Base-by-base conservation (phyloP, 331 rosid species). In the Rhamnella rubrinervis region DNA sequence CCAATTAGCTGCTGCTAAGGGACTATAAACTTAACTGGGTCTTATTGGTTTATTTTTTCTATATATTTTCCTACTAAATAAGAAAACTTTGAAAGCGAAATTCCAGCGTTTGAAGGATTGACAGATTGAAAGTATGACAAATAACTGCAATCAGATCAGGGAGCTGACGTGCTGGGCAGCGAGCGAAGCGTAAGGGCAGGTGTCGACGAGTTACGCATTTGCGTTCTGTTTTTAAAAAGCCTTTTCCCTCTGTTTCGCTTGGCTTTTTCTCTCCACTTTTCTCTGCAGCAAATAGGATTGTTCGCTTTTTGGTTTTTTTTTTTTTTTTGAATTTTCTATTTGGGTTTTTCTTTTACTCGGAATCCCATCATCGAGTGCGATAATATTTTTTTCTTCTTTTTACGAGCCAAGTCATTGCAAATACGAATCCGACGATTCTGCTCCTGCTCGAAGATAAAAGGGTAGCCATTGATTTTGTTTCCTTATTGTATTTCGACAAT, bases 161-260 rank as follows among this genome's bases (percentile, higher is more conserved):
- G 67, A 49, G 77, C 59, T 74, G 80, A 86, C 80, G 86, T 78
- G 86, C 74, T 25, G 70, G 64, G 63, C 67, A 37, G 63, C 31
- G 74, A 61, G 73, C 55, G 75, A 46, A 44, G 52, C 37, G 41
- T 4, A 4, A 47, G 80, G 81, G 77, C 88, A 85, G 81, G 83
- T 82, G 92, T 85, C 84, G 4, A 65, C 12, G 18, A 39, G 41
- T 6, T 80, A 75, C 79, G 6, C 57, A 68, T 63, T 53, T 59
- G 26, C 59, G 58, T 65, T 49, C 67, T 17, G 67, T 57, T 38
- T 16, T 17, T 7, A 68, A 41, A 55, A 62, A 65, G 46, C 35
- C 25, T 52, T 47, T 25, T 28, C 70, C 49, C 63, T 28, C 62
- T 66, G 62, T 76, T 70, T n/a, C 21, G 35, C 46, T 68, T 61